Conservation (phyloP, 768 basidiomycete genomes). For the Gymnopilus junonius region DNA sequence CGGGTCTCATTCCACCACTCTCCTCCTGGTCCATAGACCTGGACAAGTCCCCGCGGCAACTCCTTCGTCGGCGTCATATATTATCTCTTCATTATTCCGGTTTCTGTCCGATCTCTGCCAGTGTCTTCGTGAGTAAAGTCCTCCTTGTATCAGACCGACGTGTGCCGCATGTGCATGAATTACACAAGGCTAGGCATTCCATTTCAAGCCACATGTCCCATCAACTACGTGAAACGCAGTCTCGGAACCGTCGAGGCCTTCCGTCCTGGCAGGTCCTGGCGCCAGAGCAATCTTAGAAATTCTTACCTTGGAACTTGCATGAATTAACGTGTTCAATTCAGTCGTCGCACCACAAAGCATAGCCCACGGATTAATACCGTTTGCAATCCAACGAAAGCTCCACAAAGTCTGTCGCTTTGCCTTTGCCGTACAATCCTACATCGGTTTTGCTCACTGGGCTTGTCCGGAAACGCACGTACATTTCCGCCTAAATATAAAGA, state of each 20-base stretch:
- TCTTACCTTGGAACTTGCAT: neutral
- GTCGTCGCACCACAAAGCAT: neutral
- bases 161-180: slow-evolving; percentile 5
- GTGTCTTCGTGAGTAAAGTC: neutral
- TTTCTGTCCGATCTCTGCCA: neutral
- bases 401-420: neutral
- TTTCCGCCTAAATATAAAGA: slow-evolving; percentile 12
- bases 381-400: neutral
- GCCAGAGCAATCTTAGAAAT: neutral
- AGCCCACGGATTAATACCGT: neutral
- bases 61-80: neutral
- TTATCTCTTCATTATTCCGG: neutral
- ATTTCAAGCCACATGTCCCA: slow-evolving; percentile 10
- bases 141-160: slow-evolving; percentile 1
- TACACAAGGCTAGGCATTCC: neutral
- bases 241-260: neutral
- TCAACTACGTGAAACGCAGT: neutral
- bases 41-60: slow-evolving; percentile 4
- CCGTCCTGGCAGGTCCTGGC: neutral
- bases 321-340: neutral
- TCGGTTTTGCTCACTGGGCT: neutral
- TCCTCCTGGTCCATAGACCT: slow-evolving; percentile 6
- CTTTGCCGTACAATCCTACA: neutral
- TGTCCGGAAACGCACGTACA: neutral
- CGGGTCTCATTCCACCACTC: neutral